Evolutionary conservation across 1,139 yeast genomes (phyloP).

Genomic region (Protomyces inundatus): DNA sequence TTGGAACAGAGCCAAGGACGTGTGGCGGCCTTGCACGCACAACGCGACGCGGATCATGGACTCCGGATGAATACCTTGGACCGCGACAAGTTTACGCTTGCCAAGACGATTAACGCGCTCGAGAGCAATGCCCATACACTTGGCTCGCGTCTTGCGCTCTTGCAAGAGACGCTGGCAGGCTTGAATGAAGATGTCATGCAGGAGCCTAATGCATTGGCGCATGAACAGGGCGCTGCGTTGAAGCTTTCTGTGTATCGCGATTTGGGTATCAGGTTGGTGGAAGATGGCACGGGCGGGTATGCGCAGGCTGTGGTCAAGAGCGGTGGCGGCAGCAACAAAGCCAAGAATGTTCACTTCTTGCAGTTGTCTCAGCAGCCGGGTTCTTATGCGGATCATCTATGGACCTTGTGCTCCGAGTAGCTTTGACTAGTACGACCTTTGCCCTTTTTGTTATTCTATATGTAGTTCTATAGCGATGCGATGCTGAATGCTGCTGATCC

Average conservation of each 20-base stretch:
- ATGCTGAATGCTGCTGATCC: too few relatives aligned
- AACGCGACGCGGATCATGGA: constrained; percentile 36
- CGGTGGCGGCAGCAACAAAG: constrained; percentile 41
- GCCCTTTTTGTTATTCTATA: too few relatives aligned
- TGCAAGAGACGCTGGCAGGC: constrained; percentile 43
- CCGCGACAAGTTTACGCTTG: constrained; percentile 50
- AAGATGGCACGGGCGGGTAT: constrained; percentile 40
- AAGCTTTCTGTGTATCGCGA: constrained; percentile 41
- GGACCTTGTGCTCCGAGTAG: constrained; percentile 52
- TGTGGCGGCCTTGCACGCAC: constrained; percentile 28
- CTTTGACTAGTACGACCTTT: background rate
- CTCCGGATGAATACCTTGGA: constrained; percentile 42
- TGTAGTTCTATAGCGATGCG: too few relatives aligned
- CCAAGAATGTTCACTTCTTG: constrained; percentile 50
- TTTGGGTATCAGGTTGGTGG: constrained; percentile 41
- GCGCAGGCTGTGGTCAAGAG: constrained; percentile 47
- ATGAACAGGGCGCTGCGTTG: constrained; percentile 7
- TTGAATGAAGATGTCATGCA: constrained; percentile 38
- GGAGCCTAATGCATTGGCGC: constrained; percentile 33
- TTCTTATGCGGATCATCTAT: constrained; percentile 61
- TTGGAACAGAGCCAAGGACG: background rate
- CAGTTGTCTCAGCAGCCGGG: constrained; percentile 55
- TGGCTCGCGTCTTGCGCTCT: constrained; percentile 45
- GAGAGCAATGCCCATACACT: constrained; percentile 51
- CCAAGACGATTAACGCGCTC: constrained; percentile 54